Base-by-base conservation (phyloP, 2,329 filamentous ascomycete species). In the Clarireedia sp. region DNA sequence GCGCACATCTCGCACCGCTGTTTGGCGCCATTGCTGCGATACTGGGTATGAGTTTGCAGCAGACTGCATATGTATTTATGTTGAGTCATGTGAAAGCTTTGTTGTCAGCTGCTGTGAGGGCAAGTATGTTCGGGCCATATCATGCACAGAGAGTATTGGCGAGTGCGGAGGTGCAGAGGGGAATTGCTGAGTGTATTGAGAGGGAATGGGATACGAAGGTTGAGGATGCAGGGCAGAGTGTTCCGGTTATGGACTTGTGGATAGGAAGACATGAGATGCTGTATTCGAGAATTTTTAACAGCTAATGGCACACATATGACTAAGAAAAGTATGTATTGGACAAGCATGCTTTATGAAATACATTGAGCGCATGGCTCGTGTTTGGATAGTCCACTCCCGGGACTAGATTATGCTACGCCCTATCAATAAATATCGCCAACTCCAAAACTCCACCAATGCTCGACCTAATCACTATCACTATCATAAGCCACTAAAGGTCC, bases 281-380 rank as follows among this genome's bases (percentile, higher is more conserved):
- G 60, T 94, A 94, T 70, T 91, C 87, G 57, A 81, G 89, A 63
- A 92, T 94, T 54, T 94, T 94, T 67, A 94, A 94, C 71, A 91
- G 87, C 64, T 92, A 66, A 67, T 46, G 7, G 17, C 19, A 41
- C 29, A 33, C 9, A 33, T 33, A 33, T 12, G 29, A 33, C 10
- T 3, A 33, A 33, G 29, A 33, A 4, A 33, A 33, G 29, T 33
- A 33, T 33, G 29, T 33, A 33, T 33, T 10, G 12, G 29, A 12
- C 10, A 33, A 33, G 24, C 29, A 33, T 33, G 29, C 29, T 33
- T 33, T 9, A 12, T 33, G 29, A 33, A 33, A 12, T 33, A 33
- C 29, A 12, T 33, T 40, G 51, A 38, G 43, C 17, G 10, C 43
- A 40, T 26, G 16, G 23, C 43, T 40, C 16, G 10, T 53, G 33